phyloP scores from a whole-genome alignment of 805 yeast species.

The Nakazawaea populi region DNA sequence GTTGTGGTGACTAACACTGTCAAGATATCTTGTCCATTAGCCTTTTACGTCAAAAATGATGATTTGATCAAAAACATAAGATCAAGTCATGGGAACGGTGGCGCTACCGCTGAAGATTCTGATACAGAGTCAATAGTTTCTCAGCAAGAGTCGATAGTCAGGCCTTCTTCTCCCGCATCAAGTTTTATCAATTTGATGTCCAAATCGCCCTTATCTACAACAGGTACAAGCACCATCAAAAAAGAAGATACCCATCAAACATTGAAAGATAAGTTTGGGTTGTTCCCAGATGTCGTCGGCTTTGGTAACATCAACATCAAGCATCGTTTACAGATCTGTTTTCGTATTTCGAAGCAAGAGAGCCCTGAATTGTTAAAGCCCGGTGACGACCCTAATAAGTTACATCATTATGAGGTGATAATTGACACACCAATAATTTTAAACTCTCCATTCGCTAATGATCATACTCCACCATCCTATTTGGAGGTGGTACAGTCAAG shows the following conservation, averaged over 20 bases:
- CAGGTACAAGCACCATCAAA: not conserved
- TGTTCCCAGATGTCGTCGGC: slow-evolving; percentile 58
- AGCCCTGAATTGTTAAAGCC: slow-evolving; percentile 36
- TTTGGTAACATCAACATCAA: slow-evolving; percentile 56
- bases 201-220: not conserved
- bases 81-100: slow-evolving; percentile 8
- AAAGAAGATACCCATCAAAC: not conserved
- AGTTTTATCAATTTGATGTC: slow-evolving; percentile 5
- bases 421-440: slow-evolving; percentile 70
- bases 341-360: slow-evolving; percentile 49
- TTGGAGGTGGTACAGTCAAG: not conserved
- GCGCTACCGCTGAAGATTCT: slow-evolving; percentile 11
- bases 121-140: slow-evolving; percentile 3
- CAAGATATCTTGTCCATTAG: slow-evolving; percentile 28
- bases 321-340: slow-evolving; percentile 66
- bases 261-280: slow-evolving; percentile 16
- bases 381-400: slow-evolving; percentile 29
- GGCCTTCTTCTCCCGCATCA: slow-evolving; percentile 1
- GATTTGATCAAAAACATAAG: slow-evolving; percentile 1
- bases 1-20: slow-evolving; percentile 28
- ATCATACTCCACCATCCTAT: slow-evolving; percentile 10
- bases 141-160: slow-evolving; percentile 4
- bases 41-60: slow-evolving; percentile 22
- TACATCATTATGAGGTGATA: slow-evolving; percentile 75
- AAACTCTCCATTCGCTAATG: slow-evolving; percentile 31